Evolutionary conservation across 192 early-diverging fungal genomes (phyloP).

Genomic region (Physocladia obscura): DNA sequence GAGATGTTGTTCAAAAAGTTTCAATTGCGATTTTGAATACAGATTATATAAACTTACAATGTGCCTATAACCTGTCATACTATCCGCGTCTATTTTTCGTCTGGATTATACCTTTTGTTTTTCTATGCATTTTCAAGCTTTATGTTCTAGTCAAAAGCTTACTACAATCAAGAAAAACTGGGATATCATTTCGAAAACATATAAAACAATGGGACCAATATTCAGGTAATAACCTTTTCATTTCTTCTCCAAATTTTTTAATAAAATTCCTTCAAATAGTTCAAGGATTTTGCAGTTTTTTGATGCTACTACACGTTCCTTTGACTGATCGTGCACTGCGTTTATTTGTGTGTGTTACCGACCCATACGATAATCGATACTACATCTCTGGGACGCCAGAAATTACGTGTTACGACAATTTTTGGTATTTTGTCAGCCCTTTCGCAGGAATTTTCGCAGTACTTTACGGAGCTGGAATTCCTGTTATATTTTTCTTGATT

Average conservation of each 20-base stretch:
- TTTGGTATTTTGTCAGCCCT: neutral
- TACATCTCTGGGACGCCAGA: conserved; percentile 16
- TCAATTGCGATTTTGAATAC: conserved; percentile 20
- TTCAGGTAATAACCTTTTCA: neutral
- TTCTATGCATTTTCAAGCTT: conserved; percentile 6
- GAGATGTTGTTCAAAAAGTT: conserved; percentile 12
- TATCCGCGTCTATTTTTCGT: conserved; percentile 9
- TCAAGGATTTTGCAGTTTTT: conserved; percentile 20
- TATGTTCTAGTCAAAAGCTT: conserved; percentile 1
- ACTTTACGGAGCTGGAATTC: conserved; percentile 15
- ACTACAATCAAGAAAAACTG: neutral
- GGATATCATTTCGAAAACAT: neutral
- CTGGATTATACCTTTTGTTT: neutral
- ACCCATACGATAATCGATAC: conserved; percentile 14
- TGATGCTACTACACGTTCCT: conserved; percentile 16
- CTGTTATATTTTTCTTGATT: neutral
- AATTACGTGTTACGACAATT: conserved; percentile 5
- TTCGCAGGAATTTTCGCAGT: conserved; percentile 9
- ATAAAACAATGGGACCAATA: conserved; percentile 12
- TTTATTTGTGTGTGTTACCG: conserved; percentile 1
- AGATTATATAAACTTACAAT: conserved; percentile 26
- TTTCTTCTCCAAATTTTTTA: too few species aligned
- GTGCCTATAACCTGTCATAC: conserved; percentile 10
- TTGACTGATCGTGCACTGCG: conserved; percentile 17
- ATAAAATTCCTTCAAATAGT: too few species aligned